Percentiles rank a stretch among this genome's conserved stretches.
phyloP scores from a whole-genome alignment of 2,329 filamentous ascomycete species.

The Fusarium transvaalense region DNA sequence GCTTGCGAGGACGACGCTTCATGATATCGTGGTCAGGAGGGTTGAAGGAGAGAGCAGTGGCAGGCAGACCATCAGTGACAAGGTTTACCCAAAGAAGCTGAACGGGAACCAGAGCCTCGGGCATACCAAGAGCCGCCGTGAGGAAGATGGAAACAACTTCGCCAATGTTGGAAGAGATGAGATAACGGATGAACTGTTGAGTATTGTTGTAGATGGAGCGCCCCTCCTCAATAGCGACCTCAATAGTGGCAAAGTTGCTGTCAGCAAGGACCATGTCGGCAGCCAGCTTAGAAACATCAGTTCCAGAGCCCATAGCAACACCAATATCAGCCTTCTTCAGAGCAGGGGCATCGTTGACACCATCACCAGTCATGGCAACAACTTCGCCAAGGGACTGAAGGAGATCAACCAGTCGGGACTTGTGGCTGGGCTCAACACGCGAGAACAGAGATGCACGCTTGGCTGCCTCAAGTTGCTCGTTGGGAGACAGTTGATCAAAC shows the following conservation, averaged over 20 bases:
- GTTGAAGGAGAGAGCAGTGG: slow-evolving; percentile 97
- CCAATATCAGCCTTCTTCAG: slow-evolving; percentile 99
- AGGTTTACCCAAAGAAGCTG: slow-evolving; percentile 99
- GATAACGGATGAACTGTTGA: slow-evolving; percentile 98
- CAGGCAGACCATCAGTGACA: slow-evolving; percentile 95
- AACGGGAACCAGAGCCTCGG: slow-evolving; percentile 95
- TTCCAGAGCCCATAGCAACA: slow-evolving; percentile 98
- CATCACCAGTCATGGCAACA: slow-evolving; percentile 98
- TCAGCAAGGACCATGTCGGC: slow-evolving; percentile 99
- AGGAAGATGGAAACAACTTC: slow-evolving; percentile 99
- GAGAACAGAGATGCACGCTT: slow-evolving; percentile 93
- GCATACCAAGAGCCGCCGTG: slow-evolving; percentile 96
- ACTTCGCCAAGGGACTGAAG: slow-evolving; percentile 94
- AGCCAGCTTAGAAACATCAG: slow-evolving; percentile 95
- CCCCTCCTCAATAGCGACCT: slow-evolving; percentile 94
- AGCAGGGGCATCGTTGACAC: slow-evolving; percentile 97
- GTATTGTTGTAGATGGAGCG: slow-evolving; percentile 99
- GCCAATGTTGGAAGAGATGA: slow-evolving; percentile 99
- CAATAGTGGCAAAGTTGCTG: slow-evolving; percentile 98
- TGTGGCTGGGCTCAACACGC: slow-evolving; percentile 93
- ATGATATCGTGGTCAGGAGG: slow-evolving; percentile 99
- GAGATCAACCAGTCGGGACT: slow-evolving; percentile 97
- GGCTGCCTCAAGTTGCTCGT: slow-evolving; percentile 85
- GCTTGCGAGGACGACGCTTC: slow-evolving; percentile 89
- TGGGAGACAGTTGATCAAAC: slow-evolving; percentile 85